Base-by-base conservation (phyloP, 345 rosid genomes). In the Viola odorata region DNA sequence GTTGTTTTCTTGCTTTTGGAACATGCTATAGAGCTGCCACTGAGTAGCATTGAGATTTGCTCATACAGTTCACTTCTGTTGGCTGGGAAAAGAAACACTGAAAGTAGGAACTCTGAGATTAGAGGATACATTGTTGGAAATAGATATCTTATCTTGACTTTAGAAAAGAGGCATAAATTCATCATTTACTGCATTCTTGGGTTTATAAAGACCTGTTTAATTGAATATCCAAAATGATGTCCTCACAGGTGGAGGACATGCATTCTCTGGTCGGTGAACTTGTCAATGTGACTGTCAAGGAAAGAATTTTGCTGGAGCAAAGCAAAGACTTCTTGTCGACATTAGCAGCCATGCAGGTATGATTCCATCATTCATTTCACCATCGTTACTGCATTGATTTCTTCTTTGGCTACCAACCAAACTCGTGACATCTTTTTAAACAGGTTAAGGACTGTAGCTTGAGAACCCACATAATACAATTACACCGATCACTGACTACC, bases 391-490 rank as follows among this genome's bases (percentile, higher is more conserved):
- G 7, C 11, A 45, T 15, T 7, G 4, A 4, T 38, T 17, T 53
- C 53, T 12, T 59, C 53, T 55, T 44, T 37, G 39, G 54, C 65
- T 57, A 52, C 53, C 78, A 38, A 49, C 47, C 11, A 4, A 51
- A 37, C 32, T 12, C 7, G 7, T 11, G 16, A 38, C 52, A 14
- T 36, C 23, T 41, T 47, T 58, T 52, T 38, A 68, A 23, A 72
- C 86, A 88, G 98, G 90, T 87, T 51, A 86, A 83, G 57, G 83
- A 82, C 68, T 81, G 86, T 73, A 91, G 96, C 89, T 71, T 89
- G 88, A 85, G 90, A 75, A 89, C 95, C 42, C 96, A 91, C 67
- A 70, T 84, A 75, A 70, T 87, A 73, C 95, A 91, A 77, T 76
- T 81, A 74, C 82, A 77, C 65, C 78, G 76, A 5, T 67, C 71